Conservation (phyloP, 345 rosid genomes). For the Eucalyptus caleyi region DNA sequence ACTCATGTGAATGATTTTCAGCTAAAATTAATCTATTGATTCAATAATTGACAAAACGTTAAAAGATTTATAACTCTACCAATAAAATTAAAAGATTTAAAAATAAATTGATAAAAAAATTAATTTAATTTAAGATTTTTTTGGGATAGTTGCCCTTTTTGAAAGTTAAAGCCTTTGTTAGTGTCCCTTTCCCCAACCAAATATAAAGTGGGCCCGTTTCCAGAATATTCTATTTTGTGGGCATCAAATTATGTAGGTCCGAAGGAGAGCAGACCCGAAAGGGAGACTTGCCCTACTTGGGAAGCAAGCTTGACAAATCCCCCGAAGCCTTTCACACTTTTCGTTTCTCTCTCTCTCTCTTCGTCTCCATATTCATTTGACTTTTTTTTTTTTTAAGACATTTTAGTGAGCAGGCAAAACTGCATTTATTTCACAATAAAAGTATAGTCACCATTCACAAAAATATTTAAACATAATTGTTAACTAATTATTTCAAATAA, state of each 20-base stretch:
- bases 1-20: rapidly evolving
- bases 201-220: background rate
- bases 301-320: background rate
- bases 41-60: too few relatives aligned
- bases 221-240: background rate
- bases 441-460: background rate
- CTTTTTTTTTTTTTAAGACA: too few relatives aligned
- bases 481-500: background rate
- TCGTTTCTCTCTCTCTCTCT: background rate
- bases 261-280: background rate
- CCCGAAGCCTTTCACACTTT: background rate
- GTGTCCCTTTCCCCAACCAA: background rate
- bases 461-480: rapidly evolving
- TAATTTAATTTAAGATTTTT: too few relatives aligned
- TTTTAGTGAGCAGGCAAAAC: background rate
- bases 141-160: too few relatives aligned
- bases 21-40: too few relatives aligned
- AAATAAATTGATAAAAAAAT: too few relatives aligned
- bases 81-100: rapidly evolving
- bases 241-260: background rate
- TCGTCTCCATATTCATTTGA: background rate
- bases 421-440: too few relatives aligned
- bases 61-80: rapidly evolving
- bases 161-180: background rate
- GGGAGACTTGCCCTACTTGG: background rate